Evolutionary conservation across 2,329 filamentous ascomycete species (phyloP).

Genomic region (Beauveria australis): DNA sequence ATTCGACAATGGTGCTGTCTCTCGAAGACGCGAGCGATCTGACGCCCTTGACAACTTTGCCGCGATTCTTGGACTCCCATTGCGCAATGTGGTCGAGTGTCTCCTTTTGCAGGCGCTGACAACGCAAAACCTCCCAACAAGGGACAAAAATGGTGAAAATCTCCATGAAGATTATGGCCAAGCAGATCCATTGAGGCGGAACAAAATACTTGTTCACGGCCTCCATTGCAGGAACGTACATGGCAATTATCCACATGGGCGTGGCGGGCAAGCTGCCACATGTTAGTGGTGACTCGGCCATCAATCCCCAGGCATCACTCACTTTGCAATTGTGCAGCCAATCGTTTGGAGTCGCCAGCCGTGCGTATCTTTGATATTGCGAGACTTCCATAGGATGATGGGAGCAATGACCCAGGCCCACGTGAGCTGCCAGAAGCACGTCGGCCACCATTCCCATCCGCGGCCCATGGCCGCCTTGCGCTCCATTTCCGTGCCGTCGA

Average conservation of each 20-base stretch:
- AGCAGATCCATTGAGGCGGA: slow-evolving; percentile 45
- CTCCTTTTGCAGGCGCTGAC: slow-evolving; percentile 31
- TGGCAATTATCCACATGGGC: slow-evolving; percentile 47
- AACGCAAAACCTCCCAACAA: slow-evolving; percentile 46
- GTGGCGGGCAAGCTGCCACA: slow-evolving; percentile 9
- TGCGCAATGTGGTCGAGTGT: slow-evolving; percentile 35
- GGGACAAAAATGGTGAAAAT: slow-evolving; percentile 55
- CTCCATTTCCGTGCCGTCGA: slow-evolving; percentile 43
- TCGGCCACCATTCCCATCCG: slow-evolving; percentile 61
- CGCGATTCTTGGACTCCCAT: slow-evolving; percentile 32
- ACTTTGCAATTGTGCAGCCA: slow-evolving; percentile 36
- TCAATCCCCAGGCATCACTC: slow-evolving; percentile 6
- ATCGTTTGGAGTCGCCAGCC: slow-evolving; percentile 58
- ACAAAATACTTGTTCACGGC: slow-evolving; percentile 39
- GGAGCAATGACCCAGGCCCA: slow-evolving; percentile 56
- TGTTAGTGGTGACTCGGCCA: neutral
- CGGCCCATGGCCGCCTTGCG: slow-evolving; percentile 33
- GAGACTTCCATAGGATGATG: slow-evolving; percentile 49
- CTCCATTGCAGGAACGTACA: slow-evolving; percentile 33
- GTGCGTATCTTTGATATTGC: slow-evolving; percentile 54
- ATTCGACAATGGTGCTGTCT: slow-evolving; percentile 19
- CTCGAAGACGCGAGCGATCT: slow-evolving; percentile 14
- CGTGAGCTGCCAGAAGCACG: slow-evolving; percentile 51
- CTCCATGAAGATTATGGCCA: slow-evolving; percentile 50
- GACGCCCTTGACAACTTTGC: slow-evolving; percentile 15